Conservation (phyloP, 179 eudicot genomes). For the Corrigiola litoralis region DNA sequence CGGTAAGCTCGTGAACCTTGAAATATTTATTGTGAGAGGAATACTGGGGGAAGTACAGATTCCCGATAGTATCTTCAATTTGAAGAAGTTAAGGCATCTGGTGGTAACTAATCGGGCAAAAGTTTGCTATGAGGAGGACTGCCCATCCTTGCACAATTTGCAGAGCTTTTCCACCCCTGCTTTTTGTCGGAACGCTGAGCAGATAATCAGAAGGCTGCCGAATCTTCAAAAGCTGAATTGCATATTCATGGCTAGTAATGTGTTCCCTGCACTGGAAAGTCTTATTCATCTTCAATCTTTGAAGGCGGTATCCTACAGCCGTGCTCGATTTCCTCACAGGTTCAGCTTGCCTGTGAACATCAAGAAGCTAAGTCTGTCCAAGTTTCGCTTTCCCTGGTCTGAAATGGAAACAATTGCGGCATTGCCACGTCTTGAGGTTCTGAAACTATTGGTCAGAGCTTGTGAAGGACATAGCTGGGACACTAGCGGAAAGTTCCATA, state of each 20-base stretch:
- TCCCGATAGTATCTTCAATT: not conserved
- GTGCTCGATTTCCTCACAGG: not conserved
- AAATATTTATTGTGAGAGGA: not conserved
- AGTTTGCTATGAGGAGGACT: not conserved
- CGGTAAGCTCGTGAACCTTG: constrained; percentile 5
- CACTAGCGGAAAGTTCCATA: not conserved
- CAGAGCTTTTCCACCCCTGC: not conserved
- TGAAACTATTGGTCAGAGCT: not conserved
- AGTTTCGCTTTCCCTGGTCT: not conserved
- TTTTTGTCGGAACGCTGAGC: not conserved
- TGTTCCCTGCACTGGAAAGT: not conserved
- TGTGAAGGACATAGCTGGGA: not conserved
- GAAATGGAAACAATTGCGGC: not conserved
- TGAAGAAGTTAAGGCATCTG: constrained; percentile 1
- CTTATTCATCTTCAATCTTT: not conserved
- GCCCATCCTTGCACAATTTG: not conserved
- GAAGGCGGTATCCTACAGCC: not conserved
- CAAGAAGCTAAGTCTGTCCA: not conserved
- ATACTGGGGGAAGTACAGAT: not conserved
- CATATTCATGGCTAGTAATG: not conserved
- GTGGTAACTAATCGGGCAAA: not conserved
- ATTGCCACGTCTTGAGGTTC: not conserved
- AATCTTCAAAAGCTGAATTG: constrained; percentile 5
- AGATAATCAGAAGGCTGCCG: not conserved
- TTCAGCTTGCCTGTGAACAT: not conserved